Evolutionary conservation across 768 basidiomycete genomes (phyloP).

Genomic region (Psilocybe cyanescens): DNA sequence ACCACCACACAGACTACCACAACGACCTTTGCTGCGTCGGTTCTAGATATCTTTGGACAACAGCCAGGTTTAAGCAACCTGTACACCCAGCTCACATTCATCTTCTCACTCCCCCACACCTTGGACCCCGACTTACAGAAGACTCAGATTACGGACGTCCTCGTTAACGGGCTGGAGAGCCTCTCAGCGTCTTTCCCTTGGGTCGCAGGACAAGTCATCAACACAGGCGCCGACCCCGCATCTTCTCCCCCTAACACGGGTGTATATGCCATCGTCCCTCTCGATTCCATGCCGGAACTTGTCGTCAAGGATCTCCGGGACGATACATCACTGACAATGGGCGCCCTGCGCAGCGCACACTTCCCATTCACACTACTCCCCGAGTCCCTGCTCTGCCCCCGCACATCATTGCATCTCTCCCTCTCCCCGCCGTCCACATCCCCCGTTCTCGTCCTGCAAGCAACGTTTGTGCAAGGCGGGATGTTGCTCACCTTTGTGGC

Average conservation of each 20-base stretch:
- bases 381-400: too few relatives aligned
- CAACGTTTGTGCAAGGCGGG: too few relatives aligned
- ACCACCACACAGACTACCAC: neutral
- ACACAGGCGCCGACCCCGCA: conserved; percentile 8
- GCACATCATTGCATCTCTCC: too few relatives aligned
- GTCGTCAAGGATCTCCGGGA: conserved; percentile 26
- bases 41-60: conserved; percentile 19
- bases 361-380: too few relatives aligned
- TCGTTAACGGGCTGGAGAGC: conserved; percentile 23
- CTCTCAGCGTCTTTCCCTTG: conserved; percentile 28
- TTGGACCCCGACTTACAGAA: neutral
- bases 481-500: too few relatives aligned
- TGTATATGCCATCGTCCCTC: conserved; percentile 21
- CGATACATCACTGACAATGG: conserved; percentile 24
- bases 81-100: conserved; percentile 30
- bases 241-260: conserved; percentile 15
- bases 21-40: neutral
- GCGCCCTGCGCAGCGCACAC: conserved; percentile 19
- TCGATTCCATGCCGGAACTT: conserved; percentile 18
- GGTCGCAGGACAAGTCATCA: conserved; percentile 29
- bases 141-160: conserved; percentile 15
- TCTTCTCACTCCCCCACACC: conserved; percentile 17
- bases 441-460: too few relatives aligned
- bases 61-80: conserved; percentile 15
- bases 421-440: too few relatives aligned